phyloP scores from a whole-genome alignment of 2,329 filamentous ascomycete genomes.

The Botrytis paeoniae region DNA sequence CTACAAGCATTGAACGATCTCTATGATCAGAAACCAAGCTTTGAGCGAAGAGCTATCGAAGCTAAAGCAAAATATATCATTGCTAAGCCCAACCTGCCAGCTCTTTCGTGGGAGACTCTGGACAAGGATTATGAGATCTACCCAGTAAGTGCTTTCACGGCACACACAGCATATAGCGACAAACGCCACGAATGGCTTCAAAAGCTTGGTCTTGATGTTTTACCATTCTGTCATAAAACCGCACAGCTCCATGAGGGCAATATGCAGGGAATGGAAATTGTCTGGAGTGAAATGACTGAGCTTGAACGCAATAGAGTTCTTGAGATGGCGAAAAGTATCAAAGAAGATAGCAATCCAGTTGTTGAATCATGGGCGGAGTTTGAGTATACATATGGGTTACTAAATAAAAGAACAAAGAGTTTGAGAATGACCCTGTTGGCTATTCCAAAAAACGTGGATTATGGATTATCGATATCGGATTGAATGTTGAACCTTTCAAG shows the following conservation, averaged over 20 bases:
- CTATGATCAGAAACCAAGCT: background rate
- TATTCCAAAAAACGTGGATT: background rate
- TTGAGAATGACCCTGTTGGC: background rate
- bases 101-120: background rate
- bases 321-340: background rate
- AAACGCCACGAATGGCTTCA: background rate
- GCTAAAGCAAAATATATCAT: conserved; percentile 1
- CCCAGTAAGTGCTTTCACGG: background rate
- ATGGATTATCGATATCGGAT: background rate
- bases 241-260: background rate
- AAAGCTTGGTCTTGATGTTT: background rate
- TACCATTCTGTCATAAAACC: background rate
- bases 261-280: conserved; percentile 7
- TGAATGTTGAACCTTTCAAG: background rate
- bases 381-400: background rate
- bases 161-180: background rate
- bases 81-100: background rate
- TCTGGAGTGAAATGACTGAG: background rate
- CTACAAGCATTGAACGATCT: background rate
- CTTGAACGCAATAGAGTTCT: background rate
- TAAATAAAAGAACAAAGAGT: background rate
- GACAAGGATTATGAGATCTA: conserved; percentile 4
- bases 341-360: conserved; percentile 1
- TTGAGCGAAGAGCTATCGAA: conserved; percentile 8
- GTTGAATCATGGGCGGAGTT: background rate